These are phyloP conservation scores for Lachnellula arida DNA, from an alignment of 2,329 filamentous ascomycete species.

Conservation along the genomic window DNA sequence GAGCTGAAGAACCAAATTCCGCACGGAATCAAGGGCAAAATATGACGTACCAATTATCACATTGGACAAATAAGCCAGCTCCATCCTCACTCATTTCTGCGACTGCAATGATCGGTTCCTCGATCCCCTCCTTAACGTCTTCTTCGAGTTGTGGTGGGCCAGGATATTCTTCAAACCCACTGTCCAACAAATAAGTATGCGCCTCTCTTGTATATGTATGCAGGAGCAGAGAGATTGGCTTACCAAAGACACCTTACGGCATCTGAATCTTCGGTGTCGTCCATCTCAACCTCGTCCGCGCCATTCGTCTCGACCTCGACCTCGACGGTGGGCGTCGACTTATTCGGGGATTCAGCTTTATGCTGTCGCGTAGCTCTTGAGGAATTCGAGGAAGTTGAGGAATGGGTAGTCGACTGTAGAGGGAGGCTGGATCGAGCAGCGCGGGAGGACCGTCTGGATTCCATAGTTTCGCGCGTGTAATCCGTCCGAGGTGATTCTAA, in stretches of 20 bases:
- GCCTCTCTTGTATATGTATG: too few relatives aligned
- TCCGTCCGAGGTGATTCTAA: not conserved
- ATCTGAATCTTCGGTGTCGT: conserved; percentile 11
- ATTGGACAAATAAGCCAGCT: conserved; percentile 95
- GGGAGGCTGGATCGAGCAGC: conserved; percentile 78
- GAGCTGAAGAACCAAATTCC: too few relatives aligned
- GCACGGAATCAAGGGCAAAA: too few relatives aligned
- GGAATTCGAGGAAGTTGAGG: conserved; percentile 72
- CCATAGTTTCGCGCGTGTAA: too few relatives aligned
- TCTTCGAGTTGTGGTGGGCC: conserved; percentile 63
- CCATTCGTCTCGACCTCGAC: conserved; percentile 32
- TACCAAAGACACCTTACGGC: not conserved
- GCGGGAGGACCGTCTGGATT: conserved; percentile 67
- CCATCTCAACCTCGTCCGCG: conserved; percentile 29
- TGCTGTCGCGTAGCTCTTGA: conserved; percentile 69
- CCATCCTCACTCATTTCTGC: conserved; percentile 65
- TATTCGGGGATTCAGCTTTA: conserved; percentile 68
- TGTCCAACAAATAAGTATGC: too few relatives aligned
- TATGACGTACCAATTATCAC: conserved; percentile 60
- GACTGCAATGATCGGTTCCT: conserved; percentile 52
- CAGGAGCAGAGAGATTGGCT: not conserved
- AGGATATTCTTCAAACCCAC: conserved; percentile 77
- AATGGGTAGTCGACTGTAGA: conserved; percentile 63
- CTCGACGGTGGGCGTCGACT: conserved; percentile 61
- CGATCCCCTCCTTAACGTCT: conserved; percentile 52